phyloP scores from a whole-genome alignment of 2,329 filamentous ascomycete genomes.

The Cadophora malorum region DNA sequence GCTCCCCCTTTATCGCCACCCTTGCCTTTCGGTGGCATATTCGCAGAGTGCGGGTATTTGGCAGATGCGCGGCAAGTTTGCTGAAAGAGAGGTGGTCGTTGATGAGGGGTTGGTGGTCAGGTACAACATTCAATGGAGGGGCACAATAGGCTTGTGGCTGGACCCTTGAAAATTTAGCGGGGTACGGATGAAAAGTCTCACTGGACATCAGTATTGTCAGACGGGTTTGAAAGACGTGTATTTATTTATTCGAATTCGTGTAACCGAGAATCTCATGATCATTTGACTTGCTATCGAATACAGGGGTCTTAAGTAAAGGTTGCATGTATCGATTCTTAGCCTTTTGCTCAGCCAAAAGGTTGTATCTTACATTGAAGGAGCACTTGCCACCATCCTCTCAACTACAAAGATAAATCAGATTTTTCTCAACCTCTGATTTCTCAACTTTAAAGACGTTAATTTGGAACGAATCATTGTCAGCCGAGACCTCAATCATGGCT shows the following conservation, averaged over 20 bases:
- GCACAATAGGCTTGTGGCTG: slow-evolving; percentile 5
- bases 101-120: slow-evolving; percentile 6
- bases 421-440: background rate
- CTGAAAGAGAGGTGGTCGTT: background rate
- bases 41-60: slow-evolving; percentile 18
- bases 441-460: background rate
- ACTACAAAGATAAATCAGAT: background rate
- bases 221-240: background rate
- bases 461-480: background rate
- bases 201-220: background rate
- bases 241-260: background rate
- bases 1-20: slow-evolving; percentile 39
- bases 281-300: background rate
- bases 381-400: background rate
- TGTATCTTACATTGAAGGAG: background rate
- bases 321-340: background rate
- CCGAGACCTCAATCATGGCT: slow-evolving; percentile 7
- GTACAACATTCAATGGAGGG: slow-evolving; percentile 23
- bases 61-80: background rate
- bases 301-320: background rate
- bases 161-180: slow-evolving; percentile 12
- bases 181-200: slow-evolving; percentile 8
- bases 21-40: slow-evolving; percentile 44
- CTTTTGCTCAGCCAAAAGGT: background rate
- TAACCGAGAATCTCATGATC: background rate